Evolutionary conservation across 257 asterid genomes (phyloP).

Genomic region (Solanum appendiculatum): DNA sequence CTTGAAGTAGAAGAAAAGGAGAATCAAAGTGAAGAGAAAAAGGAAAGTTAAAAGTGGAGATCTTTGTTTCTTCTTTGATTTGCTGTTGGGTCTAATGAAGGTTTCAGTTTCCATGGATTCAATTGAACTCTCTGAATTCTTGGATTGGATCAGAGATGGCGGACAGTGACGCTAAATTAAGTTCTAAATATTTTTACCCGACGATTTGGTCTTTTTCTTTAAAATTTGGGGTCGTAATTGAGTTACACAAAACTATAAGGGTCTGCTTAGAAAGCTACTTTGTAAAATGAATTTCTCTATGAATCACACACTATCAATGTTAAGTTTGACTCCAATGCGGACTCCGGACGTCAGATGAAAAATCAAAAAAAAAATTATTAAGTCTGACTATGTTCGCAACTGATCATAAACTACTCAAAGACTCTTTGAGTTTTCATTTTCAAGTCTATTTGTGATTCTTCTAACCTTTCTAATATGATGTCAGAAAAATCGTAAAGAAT

Average conservation of each 20-base stretch:
- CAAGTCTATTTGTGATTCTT: no score
- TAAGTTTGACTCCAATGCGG: no score
- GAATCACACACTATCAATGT: no score
- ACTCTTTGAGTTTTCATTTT: no score
- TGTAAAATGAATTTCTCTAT: no score
- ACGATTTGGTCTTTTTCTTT: background rate
- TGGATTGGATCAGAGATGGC: background rate
- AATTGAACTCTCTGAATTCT: background rate
- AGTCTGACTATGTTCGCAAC: no score
- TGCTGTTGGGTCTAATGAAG: background rate
- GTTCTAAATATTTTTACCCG: background rate
- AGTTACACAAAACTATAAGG: background rate
- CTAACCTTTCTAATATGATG: no score
- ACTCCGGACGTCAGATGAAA: no score
- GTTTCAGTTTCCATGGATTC: background rate
- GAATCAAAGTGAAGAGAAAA: conserved; percentile 5
- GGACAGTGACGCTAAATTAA: background rate
- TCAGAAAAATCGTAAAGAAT: fast-evolving
- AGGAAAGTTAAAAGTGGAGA: conserved; percentile 7
- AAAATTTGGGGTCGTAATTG: background rate
- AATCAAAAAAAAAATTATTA: no score
- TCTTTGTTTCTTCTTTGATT: background rate
- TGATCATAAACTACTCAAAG: no score
- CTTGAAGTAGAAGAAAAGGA: conserved; percentile 41
- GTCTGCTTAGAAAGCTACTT: background rate